Conservation (phyloP, 2,329 filamentous ascomycete genomes). For the Hyphodiscus sp. region DNA sequence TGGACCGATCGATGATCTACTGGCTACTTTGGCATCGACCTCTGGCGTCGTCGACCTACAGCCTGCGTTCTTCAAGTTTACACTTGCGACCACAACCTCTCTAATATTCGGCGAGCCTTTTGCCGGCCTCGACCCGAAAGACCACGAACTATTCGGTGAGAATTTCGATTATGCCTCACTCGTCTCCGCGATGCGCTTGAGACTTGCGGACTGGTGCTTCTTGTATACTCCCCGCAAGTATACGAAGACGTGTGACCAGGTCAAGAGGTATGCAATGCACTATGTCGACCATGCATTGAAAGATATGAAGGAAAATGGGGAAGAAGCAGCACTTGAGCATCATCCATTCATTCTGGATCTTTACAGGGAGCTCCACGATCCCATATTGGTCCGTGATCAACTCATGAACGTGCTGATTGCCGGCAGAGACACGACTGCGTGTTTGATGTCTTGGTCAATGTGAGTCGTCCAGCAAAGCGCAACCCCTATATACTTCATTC, state of each 20-base stretch:
- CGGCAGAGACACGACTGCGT: constrained; percentile 37
- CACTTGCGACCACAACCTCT: constrained; percentile 49
- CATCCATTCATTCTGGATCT: too few relatives aligned
- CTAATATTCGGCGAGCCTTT: constrained; percentile 48
- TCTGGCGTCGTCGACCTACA: constrained; percentile 29
- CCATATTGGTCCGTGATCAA: constrained; percentile 26
- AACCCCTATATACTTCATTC: neutral
- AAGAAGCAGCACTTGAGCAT: neutral
- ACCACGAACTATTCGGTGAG: too few relatives aligned
- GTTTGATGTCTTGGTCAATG: constrained; percentile 34
- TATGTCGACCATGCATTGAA: neutral
- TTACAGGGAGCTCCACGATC: too few relatives aligned
- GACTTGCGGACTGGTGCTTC: neutral
- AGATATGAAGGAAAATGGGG: neutral
- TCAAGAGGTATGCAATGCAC: neutral
- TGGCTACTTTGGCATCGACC: constrained; percentile 12
- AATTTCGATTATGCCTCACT: too few relatives aligned
- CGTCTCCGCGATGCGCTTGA: neutral
- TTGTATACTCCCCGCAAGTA: neutral
- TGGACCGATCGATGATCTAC: constrained; percentile 27
- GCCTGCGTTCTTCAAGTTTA: constrained; percentile 43
- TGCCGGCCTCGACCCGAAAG: too few relatives aligned
- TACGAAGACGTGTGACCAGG: neutral
- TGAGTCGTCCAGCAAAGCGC: neutral
- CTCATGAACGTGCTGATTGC: constrained; percentile 32